These are phyloP conservation scores for Metarhizium sp. DNA, from an alignment of 2,329 filamentous ascomycete species.

Conservation along the genomic window DNA sequence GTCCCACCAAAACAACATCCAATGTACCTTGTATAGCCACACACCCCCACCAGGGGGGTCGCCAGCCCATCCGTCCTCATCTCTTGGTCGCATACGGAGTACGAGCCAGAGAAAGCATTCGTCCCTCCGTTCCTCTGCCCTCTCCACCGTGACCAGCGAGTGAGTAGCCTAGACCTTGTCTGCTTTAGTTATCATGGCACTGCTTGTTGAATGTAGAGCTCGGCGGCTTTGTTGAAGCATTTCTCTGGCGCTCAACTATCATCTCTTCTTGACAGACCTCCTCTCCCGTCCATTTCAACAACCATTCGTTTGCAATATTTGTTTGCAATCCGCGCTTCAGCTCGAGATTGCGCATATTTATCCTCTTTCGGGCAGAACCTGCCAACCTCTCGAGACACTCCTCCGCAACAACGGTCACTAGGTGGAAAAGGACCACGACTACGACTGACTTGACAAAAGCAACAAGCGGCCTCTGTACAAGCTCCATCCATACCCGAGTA, in stretches of 20 bases:
- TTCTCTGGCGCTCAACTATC: not conserved
- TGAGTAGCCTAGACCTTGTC: constrained; percentile 2
- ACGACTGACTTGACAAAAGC: too few species aligned
- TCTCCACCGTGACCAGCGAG: constrained; percentile 4
- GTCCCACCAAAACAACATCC: not conserved
- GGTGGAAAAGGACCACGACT: not conserved
- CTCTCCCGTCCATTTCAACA: not conserved
- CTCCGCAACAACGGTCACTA: not conserved
- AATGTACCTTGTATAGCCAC: not conserved
- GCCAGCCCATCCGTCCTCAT: constrained; percentile 1
- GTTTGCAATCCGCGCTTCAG: not conserved
- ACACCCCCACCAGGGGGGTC: not conserved
- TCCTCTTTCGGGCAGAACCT: not conserved
- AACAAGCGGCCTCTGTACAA: too few species aligned
- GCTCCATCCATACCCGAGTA: too few species aligned
- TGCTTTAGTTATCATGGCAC: constrained; percentile 4
- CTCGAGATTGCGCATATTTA: not conserved
- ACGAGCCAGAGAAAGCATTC: not conserved
- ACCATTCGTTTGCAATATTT: not conserved
- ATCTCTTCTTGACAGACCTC: not conserved
- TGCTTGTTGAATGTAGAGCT: not conserved
- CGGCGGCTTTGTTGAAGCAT: constrained; percentile 5
- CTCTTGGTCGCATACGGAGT: too few species aligned
- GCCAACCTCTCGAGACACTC: not conserved
- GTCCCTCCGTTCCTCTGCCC: constrained; percentile 5